phyloP scores from a whole-genome alignment of 2,329 filamentous ascomycete species.

The Xylaria sp. region DNA sequence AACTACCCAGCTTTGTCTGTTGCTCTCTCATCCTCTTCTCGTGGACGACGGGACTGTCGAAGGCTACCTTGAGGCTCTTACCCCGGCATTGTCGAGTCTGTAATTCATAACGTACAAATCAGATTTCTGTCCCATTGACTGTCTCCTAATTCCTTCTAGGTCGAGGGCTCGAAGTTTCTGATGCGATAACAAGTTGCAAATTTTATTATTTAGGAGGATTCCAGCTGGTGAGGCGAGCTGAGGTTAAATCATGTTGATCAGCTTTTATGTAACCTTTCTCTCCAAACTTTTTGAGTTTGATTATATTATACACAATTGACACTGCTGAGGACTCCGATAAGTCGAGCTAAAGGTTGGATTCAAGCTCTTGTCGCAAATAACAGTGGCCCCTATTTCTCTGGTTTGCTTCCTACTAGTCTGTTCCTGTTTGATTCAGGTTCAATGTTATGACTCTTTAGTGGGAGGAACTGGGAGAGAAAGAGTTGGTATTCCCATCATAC shows the following conservation, averaged over 20 bases:
- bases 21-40: background rate
- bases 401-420: background rate
- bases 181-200: background rate
- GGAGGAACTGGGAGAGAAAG: constrained; percentile 44
- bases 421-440: background rate
- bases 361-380: background rate
- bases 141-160: background rate
- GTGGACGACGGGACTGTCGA: background rate
- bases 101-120: background rate
- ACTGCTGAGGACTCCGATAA: background rate
- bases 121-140: constrained; percentile 2
- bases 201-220: background rate
- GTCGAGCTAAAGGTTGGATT: background rate
- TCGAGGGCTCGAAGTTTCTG: background rate
- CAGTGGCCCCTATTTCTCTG: background rate
- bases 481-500: constrained; percentile 49
- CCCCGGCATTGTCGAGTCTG: background rate
- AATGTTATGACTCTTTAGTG: constrained; percentile 23
- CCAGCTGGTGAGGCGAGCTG: constrained; percentile 3
- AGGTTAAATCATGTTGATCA: constrained; percentile 6
- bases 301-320: constrained; percentile 16
- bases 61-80: background rate
- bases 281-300: constrained; percentile 2
- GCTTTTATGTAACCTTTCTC: constrained; percentile 14
- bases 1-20: constrained; percentile 27